These are phyloP conservation scores for Cladosporium sp. DNA, from an alignment of 2,329 filamentous ascomycete genomes.

Conservation along the genomic window DNA sequence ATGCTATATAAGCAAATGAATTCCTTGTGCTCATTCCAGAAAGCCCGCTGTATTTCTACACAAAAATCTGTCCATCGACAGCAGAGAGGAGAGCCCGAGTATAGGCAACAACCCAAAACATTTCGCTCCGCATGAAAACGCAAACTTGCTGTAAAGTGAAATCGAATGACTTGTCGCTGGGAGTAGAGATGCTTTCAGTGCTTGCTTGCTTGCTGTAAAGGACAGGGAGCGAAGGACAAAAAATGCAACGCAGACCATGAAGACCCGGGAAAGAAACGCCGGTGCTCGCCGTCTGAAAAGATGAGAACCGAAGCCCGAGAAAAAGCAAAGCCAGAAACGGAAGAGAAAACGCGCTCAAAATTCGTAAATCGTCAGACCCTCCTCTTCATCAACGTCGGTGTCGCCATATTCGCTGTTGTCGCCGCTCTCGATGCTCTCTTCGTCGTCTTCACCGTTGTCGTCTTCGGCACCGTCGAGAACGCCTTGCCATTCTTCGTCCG, in stretches of 20 bases:
- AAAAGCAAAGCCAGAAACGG: background rate
- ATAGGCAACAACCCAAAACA: too few species aligned
- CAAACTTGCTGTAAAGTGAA: too few species aligned
- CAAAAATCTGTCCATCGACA: too few species aligned
- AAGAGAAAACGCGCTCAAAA: constrained; percentile 11
- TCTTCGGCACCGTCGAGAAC: constrained; percentile 33
- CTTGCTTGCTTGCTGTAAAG: too few species aligned
- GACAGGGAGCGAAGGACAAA: background rate
- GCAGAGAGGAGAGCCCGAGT: too few species aligned
- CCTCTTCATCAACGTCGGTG: constrained; percentile 26
- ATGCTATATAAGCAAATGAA: background rate
- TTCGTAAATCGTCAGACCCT: constrained; percentile 20
- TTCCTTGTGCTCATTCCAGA: too few species aligned
- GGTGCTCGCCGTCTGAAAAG: background rate
- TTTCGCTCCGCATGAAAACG: too few species aligned
- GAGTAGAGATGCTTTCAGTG: too few species aligned
- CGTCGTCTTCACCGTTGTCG: constrained; percentile 12
- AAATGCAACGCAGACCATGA: background rate
- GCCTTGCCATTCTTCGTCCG: constrained; percentile 33
- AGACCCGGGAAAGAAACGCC: background rate
- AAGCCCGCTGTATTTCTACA: too few species aligned
- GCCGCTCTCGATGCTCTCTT: constrained; percentile 22
- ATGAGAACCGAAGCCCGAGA: too few species aligned
- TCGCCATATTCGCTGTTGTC: constrained; percentile 22
- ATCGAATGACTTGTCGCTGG: too few species aligned